Percentiles rank a stretch among this genome's conserved stretches.
Conservation (phyloP, 768 basidiomycete species). For the Lactarius sp. region DNA sequence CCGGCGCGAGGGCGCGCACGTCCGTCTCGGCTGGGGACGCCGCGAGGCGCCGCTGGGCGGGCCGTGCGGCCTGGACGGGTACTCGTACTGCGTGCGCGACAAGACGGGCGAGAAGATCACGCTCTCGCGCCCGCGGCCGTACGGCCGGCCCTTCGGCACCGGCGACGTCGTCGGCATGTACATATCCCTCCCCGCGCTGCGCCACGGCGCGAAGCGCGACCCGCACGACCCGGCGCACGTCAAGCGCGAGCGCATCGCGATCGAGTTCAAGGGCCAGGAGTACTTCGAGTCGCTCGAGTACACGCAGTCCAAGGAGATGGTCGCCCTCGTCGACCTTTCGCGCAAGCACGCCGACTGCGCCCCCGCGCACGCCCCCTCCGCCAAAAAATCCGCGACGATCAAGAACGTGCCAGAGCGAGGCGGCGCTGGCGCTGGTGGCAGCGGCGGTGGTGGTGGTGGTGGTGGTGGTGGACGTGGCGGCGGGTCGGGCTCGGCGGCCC, state of each 20-base stretch:
- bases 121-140: constrained; percentile 72
- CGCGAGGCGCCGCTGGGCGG: constrained; percentile 92
- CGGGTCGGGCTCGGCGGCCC: constrained; percentile 34
- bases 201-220: constrained; percentile 54
- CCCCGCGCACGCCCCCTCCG: constrained; percentile 45
- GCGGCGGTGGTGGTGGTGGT: constrained; percentile 35
- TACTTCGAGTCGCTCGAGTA: constrained; percentile 96
- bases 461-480: constrained; percentile 32
- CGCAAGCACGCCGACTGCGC: constrained; percentile 34
- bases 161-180: constrained; percentile 94
- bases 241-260: constrained; percentile 85
- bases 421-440: constrained; percentile 15
- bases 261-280: constrained; percentile 94
- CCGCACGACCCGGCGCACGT: constrained; percentile 76
- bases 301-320: constrained; percentile 87
- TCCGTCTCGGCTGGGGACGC: constrained; percentile 87
- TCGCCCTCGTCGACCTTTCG: constrained; percentile 68
- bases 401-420: constrained; percentile 61
- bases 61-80: constrained; percentile 83
- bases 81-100: constrained; percentile 89
- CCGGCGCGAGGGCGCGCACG: constrained; percentile 63
- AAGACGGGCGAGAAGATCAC: constrained; percentile 89
- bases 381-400: constrained; percentile 62
- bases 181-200: constrained; percentile 74
- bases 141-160: constrained; percentile 66